Conservation (phyloP, 108 stramenopile genomes). For the Bacterosira constricta region DNA sequence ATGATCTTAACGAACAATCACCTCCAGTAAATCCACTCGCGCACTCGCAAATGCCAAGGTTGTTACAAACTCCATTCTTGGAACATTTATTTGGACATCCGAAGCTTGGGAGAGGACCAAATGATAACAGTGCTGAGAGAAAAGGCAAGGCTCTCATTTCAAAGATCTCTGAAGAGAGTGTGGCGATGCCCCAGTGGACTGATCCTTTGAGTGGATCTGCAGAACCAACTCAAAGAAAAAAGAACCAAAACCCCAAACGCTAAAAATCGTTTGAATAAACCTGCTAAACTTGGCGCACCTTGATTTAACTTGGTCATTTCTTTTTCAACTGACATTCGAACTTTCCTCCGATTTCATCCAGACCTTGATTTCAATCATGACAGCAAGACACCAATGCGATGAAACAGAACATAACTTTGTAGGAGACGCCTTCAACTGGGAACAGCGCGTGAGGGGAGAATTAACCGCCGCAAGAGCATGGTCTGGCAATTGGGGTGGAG, state of each 20-base stretch:
- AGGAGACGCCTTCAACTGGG: conserved; percentile 46
- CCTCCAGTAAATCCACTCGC: conserved; percentile 40
- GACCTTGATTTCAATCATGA: too few species aligned
- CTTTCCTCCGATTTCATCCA: background rate
- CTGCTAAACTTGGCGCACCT: background rate
- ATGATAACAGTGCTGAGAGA: background rate
- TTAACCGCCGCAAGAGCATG: conserved; percentile 24
- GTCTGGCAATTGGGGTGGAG: conserved; percentile 29
- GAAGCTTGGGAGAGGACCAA: background rate
- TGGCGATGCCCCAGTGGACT: too few species aligned
- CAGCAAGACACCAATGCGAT: conserved; percentile 41
- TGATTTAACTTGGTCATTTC: background rate
- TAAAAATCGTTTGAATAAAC: background rate
- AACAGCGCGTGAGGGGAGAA: conserved; percentile 43
- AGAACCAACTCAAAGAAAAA: too few species aligned
- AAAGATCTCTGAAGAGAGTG: too few species aligned
- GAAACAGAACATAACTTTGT: conserved; percentile 40
- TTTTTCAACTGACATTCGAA: background rate
- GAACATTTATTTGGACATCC: conserved; percentile 45
- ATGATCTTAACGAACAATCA: conserved; percentile 46
- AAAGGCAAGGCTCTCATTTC: background rate
- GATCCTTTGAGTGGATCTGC: too few species aligned
- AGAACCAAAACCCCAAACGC: too few species aligned
- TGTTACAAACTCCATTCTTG: conserved; percentile 22
- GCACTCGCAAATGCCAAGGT: conserved; percentile 45